phyloP scores from a whole-genome alignment of 2,329 filamentous ascomycete genomes.

The Colletotrichum tofieldiae region DNA sequence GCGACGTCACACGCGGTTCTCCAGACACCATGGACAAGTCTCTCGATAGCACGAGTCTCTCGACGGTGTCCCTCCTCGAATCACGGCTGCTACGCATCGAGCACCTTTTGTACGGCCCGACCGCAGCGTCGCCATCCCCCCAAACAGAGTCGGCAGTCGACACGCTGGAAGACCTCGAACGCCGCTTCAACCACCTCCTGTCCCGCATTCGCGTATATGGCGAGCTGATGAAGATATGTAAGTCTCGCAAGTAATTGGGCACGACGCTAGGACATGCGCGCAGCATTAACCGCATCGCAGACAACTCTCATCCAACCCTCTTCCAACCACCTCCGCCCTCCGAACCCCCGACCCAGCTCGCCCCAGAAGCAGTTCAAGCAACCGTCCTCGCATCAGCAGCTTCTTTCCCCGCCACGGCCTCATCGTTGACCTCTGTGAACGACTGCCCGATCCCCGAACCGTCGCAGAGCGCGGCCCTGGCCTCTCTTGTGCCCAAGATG shows the following conservation, averaged over 20 bases:
- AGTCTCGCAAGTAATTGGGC: constrained; percentile 43
- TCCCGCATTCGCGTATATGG: constrained; percentile 70
- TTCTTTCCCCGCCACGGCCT: constrained; percentile 69
- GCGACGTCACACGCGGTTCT: constrained; percentile 4
- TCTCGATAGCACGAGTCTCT: constrained; percentile 68
- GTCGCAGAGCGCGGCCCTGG: constrained; percentile 68
- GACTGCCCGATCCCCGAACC: constrained; percentile 72
- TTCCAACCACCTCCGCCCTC: constrained; percentile 65
- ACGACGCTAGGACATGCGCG: not conserved
- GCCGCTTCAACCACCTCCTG: constrained; percentile 66
- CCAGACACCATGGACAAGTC: constrained; percentile 51
- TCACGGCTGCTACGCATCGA: constrained; percentile 73
- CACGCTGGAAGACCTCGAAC: constrained; percentile 67
- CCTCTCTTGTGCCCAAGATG: constrained; percentile 74
- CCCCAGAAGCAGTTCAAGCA: constrained; percentile 66
- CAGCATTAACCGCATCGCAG: constrained; percentile 51
- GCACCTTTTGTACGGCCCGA: constrained; percentile 69
- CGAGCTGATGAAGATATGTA: constrained; percentile 74
- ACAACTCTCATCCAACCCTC: constrained; percentile 68
- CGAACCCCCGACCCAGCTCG: constrained; percentile 67
- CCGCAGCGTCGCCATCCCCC: constrained; percentile 51
- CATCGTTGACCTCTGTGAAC: constrained; percentile 69
- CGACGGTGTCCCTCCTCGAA: constrained; percentile 71
- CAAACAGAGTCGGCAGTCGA: constrained; percentile 59
- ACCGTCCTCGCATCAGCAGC: constrained; percentile 71